Conservation (phyloP, 352 stramenopile species). For the Elongisporangium anandrum region DNA sequence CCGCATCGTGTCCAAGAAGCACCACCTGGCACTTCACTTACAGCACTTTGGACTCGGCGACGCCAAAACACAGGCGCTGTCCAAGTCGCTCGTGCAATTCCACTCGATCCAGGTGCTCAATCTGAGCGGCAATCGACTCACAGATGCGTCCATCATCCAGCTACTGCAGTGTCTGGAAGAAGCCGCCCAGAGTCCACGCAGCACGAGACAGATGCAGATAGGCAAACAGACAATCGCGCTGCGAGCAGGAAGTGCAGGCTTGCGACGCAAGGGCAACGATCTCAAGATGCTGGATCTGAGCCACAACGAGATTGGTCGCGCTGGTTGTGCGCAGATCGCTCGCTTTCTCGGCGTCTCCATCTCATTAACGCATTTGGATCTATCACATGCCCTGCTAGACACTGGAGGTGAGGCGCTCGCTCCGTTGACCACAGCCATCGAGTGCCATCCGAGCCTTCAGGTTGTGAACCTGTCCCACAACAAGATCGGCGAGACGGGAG, state of each 20-base stretch:
- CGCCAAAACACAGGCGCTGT: conserved; percentile 45
- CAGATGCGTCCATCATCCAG: conserved; percentile 51
- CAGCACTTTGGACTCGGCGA: conserved; percentile 75
- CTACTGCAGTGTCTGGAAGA: conserved; percentile 47
- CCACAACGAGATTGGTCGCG: conserved; percentile 58
- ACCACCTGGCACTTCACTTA: conserved; percentile 45
- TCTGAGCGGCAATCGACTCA: conserved; percentile 66
- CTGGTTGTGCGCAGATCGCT: conserved; percentile 51
- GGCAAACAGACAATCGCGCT: background rate
- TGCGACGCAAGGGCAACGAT: conserved; percentile 14
- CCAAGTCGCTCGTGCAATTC: conserved; percentile 51
- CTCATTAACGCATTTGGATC: conserved; percentile 46
- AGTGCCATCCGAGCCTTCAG: conserved; percentile 41
- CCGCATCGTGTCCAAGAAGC: conserved; percentile 27
- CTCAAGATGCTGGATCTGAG: conserved; percentile 62
- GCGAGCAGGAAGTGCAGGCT: background rate
- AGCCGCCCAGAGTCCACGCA: conserved; percentile 3
- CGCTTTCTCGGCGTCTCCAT: conserved; percentile 40
- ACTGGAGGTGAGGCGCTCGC: conserved; percentile 28
- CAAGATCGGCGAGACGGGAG: conserved; percentile 46
- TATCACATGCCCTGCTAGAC: conserved; percentile 45
- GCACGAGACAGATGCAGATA: background rate
- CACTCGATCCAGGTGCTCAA: conserved; percentile 59
- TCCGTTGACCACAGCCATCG: conserved; percentile 45
- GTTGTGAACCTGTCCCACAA: conserved; percentile 67